A percentile compares a stretch with the other conserved stretches of the same genome.
Evolutionary conservation across 2,329 filamentous ascomycete species (phyloP).

Genomic region (Verruconis gallopava): DNA sequence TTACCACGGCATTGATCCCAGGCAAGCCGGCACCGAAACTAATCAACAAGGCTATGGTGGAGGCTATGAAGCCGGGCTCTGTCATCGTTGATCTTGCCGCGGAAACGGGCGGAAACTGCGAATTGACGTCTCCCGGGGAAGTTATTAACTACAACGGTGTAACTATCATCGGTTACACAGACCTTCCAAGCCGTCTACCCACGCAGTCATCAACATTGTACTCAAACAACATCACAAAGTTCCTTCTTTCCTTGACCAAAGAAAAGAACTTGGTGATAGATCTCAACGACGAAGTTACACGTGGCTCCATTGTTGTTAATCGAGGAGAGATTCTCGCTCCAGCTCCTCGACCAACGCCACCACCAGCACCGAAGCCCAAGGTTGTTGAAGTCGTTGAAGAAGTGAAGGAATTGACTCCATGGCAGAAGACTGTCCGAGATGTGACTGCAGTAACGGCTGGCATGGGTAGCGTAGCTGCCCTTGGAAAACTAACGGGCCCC

Average conservation of each 20-base stretch:
- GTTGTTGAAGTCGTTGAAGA: conserved; percentile 43
- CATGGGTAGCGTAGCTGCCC: conserved; percentile 60
- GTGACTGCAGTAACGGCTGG: conserved; percentile 62
- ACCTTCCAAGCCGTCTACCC: conserved; percentile 72
- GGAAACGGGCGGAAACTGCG: conserved; percentile 80
- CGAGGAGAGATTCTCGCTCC: conserved; percentile 65
- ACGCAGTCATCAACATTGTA: conserved; percentile 85
- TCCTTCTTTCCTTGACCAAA: conserved; percentile 70
- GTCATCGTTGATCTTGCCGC: conserved; percentile 80
- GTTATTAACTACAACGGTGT: conserved; percentile 61
- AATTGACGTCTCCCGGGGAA: conserved; percentile 63
- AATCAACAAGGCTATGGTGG: conserved; percentile 68
- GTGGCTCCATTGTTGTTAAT: conserved; percentile 70
- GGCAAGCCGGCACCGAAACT: conserved; percentile 71
- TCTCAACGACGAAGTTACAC: conserved; percentile 70
- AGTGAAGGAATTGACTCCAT: conserved; percentile 60
- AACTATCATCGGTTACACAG: conserved; percentile 79
- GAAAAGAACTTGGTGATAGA: conserved; percentile 72
- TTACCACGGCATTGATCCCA: conserved; percentile 85
- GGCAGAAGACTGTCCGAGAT: conserved; percentile 66
- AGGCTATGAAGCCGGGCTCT: conserved; percentile 80
- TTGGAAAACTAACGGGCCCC: conserved; percentile 71
- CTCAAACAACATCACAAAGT: conserved; percentile 88
- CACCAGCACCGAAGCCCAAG: conserved; percentile 39
- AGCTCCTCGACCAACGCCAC: conserved; percentile 54